Evolutionary conservation across 768 basidiomycete genomes (phyloP), one percentile per base, ranked within the genome.

Genomic region (Phanerochaete carnosa): DNA sequence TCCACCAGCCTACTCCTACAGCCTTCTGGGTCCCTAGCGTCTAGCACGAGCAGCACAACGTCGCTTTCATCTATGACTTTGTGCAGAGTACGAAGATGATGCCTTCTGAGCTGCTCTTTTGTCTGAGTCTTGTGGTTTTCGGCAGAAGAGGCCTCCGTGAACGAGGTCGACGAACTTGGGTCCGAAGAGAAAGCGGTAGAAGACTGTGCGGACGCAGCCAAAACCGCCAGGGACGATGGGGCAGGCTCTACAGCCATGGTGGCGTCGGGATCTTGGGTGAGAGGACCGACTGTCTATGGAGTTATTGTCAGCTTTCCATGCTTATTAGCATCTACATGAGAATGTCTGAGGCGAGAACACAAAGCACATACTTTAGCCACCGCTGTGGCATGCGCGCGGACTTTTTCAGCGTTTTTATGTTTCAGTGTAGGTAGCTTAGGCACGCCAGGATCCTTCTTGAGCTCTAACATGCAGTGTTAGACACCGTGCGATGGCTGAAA

Each of bases 21-120:
- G 0, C 96, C 95, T 60, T 96, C 90, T 1, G 97, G 96, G 77
- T 98, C 96, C 43, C 96, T 80, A 0, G 95, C 95, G 75, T 98
- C 97, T 16, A 98, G 80, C 0, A 94, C 92, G 35, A 91, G 88
- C 47, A 98, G 80, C 54, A 98, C 75, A 32, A 99, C 90, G 70
- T 98, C 95, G 64, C 90, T 89, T 68, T 95, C 82, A 64, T 97
- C 95, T 61, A 98, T 89, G 47, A 99, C 96, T 75, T 92, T 94
- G 74, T 94, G 87, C 25, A 98, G 74, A 1, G 89, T 81, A 39
- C 90, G 85, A 50, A 95, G 76, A 68, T 94, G 92, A 66, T 92
- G 82, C 57, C 83, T 81, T 30, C 88, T 83, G 28, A 86, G 70
- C 64, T 91, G 89, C 65, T 90, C 87, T 64, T 82, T 89, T 7